Base-by-base conservation (phyloP, 805 yeast species). In the Ascoidea rubescens region DNA sequence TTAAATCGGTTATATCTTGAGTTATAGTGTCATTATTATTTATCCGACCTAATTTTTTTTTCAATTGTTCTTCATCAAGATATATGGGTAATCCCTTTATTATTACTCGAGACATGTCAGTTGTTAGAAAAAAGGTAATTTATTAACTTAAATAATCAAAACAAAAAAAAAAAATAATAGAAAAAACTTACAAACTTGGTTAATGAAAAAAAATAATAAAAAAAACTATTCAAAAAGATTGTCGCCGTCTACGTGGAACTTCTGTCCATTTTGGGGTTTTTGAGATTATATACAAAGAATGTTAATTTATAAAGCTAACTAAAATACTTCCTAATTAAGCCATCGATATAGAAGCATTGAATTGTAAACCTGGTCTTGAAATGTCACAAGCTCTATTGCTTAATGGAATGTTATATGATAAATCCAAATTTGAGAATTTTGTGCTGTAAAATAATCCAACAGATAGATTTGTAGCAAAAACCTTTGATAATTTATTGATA, bases 51-150 rank as follows among this genome's bases (percentile, higher is more conserved):
- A 91, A 91, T 62, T 82, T 88, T 33, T 75, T 77, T 56, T 73
- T 73, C 52, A 91, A 68, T 56, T 82, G 79, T 2, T 78, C 88
- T 64, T 91, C 96, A 0, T 82, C 78, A 54, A 80, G 74, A 63
- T 85, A 86, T 57, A 72, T 70, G 6, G 98, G 98, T 50, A 91
- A 73, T 47, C 95, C 93, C 65, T 87, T 91, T 5, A 91, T 95
- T 59, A 91, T 91, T 51, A 91, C 76, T 68, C 98, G 85, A 21
- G 98, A 90, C 86, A 80, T 80, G 28, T 21, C 28, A 21, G 28
- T 21, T 21, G 28, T 21, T 21, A 21, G 3, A 21, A 21, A 21
- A 21, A 21, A 21, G 28, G 28, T 21, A 21, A 21, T 21, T 21
- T 21, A 21, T 21, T 3, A 3, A 21, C 3, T 21, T 21, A 21